Evolutionary conservation across 23 red algal species (phyloP), one percentile per base, ranked within the genome.

Genomic region (Agarophyton chilense): DNA sequence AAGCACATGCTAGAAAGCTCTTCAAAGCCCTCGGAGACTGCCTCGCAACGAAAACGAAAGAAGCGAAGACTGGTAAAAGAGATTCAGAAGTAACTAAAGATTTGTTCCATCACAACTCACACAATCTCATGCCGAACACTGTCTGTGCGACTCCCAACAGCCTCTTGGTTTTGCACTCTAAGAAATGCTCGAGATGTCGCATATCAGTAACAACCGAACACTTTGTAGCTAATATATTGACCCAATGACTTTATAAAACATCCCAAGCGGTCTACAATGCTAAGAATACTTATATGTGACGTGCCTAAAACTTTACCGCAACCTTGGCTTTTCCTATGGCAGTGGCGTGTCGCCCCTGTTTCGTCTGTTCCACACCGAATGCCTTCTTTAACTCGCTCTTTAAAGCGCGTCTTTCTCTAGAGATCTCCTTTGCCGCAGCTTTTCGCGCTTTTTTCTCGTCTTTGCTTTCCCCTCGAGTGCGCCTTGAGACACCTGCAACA

Each of bases 341-440:
- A 56, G 85, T 87, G 21, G 43, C 87, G 66, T 92, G 87, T 40
- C 67, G 58, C 13, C 78, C 83, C 52, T 95, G 93, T 38, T 89
- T 88, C 31, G 52, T 74, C 47, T 54, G 26, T 40, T 95, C 93
- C 19, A 25, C 77, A 16, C 49, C 77, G 52, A 95, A 95, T 32
- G 81, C 93, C 53, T 67, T 85, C 39, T 89, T 88, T 33, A 84
- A 84, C 18, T 80, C 85, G 54, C 79, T 90, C 88, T 95, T 95
- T n/a, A 80, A 34, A 19, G 87, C 88, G 21, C 93, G 84, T 33
- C 93, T 78, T 68, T 85, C 93, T n/a, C 93, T 75, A 18, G 77
- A 58, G 18, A 43, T 65, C 43, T 70, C 78, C 49, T 91, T 91
- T 28, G 75, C 86, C 32, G 87, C 93, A 43, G 38, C 45, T 52